Evolutionary conservation across 164 flowering plant genomes (phyloP).

Genomic region (Chloranthus sessilifolius): DNA sequence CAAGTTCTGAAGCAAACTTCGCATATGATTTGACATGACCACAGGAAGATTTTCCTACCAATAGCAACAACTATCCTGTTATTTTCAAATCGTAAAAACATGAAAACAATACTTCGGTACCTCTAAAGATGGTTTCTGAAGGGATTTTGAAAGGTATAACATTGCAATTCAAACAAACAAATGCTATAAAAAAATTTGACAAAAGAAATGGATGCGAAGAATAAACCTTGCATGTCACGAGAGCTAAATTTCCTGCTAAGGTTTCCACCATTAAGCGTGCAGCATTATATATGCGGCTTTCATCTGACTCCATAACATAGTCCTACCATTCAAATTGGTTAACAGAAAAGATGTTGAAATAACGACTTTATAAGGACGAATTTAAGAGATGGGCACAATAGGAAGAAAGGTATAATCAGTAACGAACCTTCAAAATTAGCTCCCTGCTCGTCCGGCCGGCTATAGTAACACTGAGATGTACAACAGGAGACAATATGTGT

Average conservation of each 20-base stretch:
- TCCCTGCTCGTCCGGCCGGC: conserved; percentile 92
- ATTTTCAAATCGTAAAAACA: not conserved
- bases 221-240: conserved; percentile 98
- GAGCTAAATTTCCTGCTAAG: conserved; percentile 95
- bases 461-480: conserved; percentile 88
- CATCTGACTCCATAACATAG: conserved; percentile 93
- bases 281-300: conserved; percentile 80
- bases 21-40: conserved; percentile 71
- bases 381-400: not conserved
- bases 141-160: too few relatives aligned
- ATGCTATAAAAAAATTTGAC: not conserved
- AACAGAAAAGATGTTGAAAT: not conserved
- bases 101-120: too few relatives aligned
- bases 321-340: conserved; percentile 39
- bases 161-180: not conserved
- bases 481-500: conserved; percentile 72
- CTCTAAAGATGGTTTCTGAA: too few relatives aligned
- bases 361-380: not conserved
- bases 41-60: conserved; percentile 82
- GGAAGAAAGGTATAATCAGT: not conserved
- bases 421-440: conserved; percentile 77
- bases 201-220: not conserved
- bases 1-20: conserved; percentile 63
- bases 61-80: conserved; percentile 1
- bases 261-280: conserved; percentile 97